phyloP scores from a whole-genome alignment of 768 basidiomycete genomes.

The Kwoniella botswanensis region DNA sequence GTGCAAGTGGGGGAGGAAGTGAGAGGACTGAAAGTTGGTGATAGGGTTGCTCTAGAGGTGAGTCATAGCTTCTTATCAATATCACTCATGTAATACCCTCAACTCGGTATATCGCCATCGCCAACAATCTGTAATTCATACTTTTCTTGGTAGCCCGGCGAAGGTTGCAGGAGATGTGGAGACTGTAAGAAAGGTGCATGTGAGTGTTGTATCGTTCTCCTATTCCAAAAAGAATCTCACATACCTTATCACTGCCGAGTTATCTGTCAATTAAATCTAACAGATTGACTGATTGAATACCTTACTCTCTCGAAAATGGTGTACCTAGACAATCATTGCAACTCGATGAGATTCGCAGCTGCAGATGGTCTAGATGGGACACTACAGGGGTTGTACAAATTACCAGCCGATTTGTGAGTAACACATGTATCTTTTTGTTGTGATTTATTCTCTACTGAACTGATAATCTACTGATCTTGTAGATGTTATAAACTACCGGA shows the following conservation, averaged over 20 bases:
- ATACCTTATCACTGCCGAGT: too few species aligned
- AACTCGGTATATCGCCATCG: too few species aligned
- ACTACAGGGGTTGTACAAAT: slow-evolving; percentile 76
- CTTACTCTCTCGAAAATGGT: slow-evolving; percentile 61
- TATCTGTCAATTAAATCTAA: too few species aligned
- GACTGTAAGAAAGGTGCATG: slow-evolving; percentile 82
- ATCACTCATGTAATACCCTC: too few species aligned
- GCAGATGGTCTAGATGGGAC: slow-evolving; percentile 85
- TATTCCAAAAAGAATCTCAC: slow-evolving; percentile 44
- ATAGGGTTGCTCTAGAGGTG: slow-evolving; percentile 86
- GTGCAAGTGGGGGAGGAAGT: slow-evolving; percentile 30
- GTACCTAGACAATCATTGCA: slow-evolving; percentile 65
- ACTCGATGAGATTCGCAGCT: slow-evolving; percentile 77
- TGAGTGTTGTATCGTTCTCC: slow-evolving; percentile 57
- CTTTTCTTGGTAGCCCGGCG: slow-evolving; percentile 65
- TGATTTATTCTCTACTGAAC: background rate
- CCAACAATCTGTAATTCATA: too few species aligned
- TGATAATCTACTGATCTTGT: too few species aligned
- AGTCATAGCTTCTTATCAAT: too few species aligned
- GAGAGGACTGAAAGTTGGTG: slow-evolving; percentile 70
- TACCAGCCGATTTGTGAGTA: slow-evolving; percentile 74
- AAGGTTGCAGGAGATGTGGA: slow-evolving; percentile 77
- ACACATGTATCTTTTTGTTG: background rate
- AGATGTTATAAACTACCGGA: slow-evolving; percentile 35
- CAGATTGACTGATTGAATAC: too few species aligned